Evolutionary conservation across 371 early-diverging fungal genomes (phyloP).

Genomic region (Mucor plumbeus): DNA sequence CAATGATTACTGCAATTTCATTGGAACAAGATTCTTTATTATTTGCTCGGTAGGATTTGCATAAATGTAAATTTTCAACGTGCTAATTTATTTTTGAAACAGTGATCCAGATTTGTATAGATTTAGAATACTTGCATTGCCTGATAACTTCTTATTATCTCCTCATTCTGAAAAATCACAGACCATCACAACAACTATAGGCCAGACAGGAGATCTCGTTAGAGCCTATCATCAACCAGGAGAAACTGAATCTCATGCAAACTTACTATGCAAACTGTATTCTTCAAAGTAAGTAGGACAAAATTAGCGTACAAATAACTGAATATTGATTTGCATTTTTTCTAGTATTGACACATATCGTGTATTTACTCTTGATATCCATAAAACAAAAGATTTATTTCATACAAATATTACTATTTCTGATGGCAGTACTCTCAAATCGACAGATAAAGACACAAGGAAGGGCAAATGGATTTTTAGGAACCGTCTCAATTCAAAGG

Average conservation of each 20-base stretch:
- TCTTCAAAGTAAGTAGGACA: constrained; percentile 32
- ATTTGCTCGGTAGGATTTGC: constrained; percentile 37
- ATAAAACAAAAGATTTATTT: constrained; percentile 31
- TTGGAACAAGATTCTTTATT: constrained; percentile 41
- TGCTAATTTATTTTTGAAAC: background rate
- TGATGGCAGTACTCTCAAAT: constrained; percentile 18
- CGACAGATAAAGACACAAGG: background rate
- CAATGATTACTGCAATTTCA: constrained; percentile 40
- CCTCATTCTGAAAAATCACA: constrained; percentile 35
- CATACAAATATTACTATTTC: constrained; percentile 37
- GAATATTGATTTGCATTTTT: background rate
- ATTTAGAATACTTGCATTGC: constrained; percentile 39
- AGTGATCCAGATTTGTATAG: constrained; percentile 52
- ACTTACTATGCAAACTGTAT: constrained; percentile 33
- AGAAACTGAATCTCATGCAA: constrained; percentile 27
- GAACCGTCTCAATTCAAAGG: constrained; percentile 12
- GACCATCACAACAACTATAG: constrained; percentile 11
- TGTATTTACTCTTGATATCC: constrained; percentile 39
- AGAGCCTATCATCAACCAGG: constrained; percentile 32
- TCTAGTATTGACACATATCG: constrained; percentile 36
- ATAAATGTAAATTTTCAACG: background rate
- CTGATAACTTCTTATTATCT: constrained; percentile 26
- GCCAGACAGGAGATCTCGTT: constrained; percentile 30
- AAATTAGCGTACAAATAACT: background rate
- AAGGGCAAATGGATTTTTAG: constrained; percentile 20